These are phyloP conservation scores for Colletotrichum sublineola DNA, from an alignment of 2,329 filamentous ascomycete genomes.

Conservation along the genomic window DNA sequence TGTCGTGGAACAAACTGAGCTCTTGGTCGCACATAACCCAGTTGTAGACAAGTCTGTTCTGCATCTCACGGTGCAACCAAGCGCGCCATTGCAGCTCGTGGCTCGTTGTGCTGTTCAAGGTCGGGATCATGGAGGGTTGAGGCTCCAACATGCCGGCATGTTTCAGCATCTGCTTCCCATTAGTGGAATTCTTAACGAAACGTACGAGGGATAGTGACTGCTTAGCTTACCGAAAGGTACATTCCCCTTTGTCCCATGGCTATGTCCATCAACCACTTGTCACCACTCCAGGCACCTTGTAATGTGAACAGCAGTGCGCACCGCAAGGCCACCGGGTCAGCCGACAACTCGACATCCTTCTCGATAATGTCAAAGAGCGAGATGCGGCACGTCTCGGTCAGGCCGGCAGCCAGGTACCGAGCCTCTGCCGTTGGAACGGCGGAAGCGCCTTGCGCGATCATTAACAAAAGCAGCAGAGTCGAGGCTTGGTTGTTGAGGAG, in stretches of 20 bases:
- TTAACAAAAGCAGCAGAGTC: slow-evolving; percentile 75
- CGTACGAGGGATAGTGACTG: slow-evolving; percentile 3
- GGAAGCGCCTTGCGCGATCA: slow-evolving; percentile 79
- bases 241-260: slow-evolving; percentile 80
- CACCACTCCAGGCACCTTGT: slow-evolving; percentile 79
- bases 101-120: slow-evolving; percentile 57
- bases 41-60: slow-evolving; percentile 78
- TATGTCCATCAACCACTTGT: slow-evolving; percentile 84
- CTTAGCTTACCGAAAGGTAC: slow-evolving; percentile 73
- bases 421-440: slow-evolving; percentile 75
- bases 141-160: slow-evolving; percentile 76
- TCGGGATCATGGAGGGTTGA: slow-evolving; percentile 59
- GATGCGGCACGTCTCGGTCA: slow-evolving; percentile 79
- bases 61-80: slow-evolving; percentile 75
- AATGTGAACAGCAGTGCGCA: slow-evolving; percentile 77
- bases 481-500: slow-evolving; percentile 76
- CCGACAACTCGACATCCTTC: slow-evolving; percentile 76
- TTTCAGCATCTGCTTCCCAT: slow-evolving; percentile 69
- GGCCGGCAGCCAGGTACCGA: slow-evolving; percentile 73
- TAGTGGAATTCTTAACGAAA: slow-evolving; percentile 1
- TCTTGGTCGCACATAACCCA: slow-evolving; percentile 83
- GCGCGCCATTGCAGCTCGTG: slow-evolving; percentile 69
- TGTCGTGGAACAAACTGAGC: slow-evolving; percentile 75
- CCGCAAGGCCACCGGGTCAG: slow-evolving; percentile 73
- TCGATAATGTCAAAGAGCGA: slow-evolving; percentile 80